phyloP scores from a whole-genome alignment of 2,329 filamentous ascomycete genomes.

The Anthostomella pinea region DNA sequence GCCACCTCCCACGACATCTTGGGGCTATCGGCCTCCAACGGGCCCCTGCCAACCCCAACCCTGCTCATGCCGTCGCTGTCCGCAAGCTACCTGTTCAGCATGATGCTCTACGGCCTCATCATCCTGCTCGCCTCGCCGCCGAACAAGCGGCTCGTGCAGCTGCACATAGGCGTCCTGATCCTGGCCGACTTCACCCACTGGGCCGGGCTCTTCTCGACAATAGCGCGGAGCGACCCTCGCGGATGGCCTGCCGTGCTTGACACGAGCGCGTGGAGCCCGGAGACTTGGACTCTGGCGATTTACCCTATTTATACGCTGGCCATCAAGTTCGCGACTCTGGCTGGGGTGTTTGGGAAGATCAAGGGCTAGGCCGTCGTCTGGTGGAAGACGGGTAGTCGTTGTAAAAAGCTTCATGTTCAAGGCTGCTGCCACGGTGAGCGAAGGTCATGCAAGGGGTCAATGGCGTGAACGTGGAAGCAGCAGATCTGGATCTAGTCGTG shows the following conservation, averaged over 20 bases:
- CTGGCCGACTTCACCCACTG: constrained; percentile 26
- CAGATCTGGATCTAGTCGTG: too few relatives aligned
- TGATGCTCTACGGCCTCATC: constrained; percentile 24
- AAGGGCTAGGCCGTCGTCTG: too few relatives aligned
- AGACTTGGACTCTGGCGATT: constrained; percentile 10
- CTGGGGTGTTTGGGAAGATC: constrained; percentile 21
- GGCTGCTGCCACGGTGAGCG: too few relatives aligned
- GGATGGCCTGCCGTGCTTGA: constrained; percentile 20
- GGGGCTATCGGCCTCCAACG: constrained; percentile 9
- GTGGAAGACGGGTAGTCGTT: too few relatives aligned
- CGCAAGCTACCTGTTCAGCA: constrained; percentile 17
- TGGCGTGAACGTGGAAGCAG: too few relatives aligned
- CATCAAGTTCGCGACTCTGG: constrained; percentile 19
- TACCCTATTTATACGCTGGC: constrained; percentile 18
- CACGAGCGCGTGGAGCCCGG: constrained; percentile 10
- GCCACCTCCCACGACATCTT: constrained; percentile 11
- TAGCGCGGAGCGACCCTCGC: constrained; percentile 17
- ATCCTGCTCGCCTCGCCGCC: constrained; percentile 22
- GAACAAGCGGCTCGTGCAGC: constrained; percentile 15
- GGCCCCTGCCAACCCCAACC: constrained; percentile 10
- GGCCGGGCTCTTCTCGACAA: constrained; percentile 18
- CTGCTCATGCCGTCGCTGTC: constrained; percentile 13
- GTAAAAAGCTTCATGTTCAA: too few relatives aligned
- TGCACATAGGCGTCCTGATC: constrained; percentile 21
- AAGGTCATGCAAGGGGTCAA: too few relatives aligned